Conservation (phyloP, 768 basidiomycete genomes). For the Lactarius quietus region DNA sequence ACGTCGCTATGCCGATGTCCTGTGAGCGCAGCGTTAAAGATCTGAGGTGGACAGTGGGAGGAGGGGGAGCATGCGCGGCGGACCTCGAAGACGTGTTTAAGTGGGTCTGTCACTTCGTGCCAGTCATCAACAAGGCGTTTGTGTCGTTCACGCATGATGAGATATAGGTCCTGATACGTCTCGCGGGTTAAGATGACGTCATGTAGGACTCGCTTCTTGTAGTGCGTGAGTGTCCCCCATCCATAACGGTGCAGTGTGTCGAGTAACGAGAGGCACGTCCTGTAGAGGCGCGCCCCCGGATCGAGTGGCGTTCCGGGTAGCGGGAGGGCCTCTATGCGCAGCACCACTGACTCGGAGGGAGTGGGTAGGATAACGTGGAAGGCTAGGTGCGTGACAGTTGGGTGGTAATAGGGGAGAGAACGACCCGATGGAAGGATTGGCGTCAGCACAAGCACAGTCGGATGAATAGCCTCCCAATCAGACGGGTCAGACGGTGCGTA, state of each 20-base stretch:
- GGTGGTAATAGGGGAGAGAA: conserved; percentile 86
- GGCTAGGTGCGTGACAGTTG: conserved; percentile 72
- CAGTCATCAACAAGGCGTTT: conserved; percentile 71
- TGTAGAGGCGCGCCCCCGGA: conserved; percentile 62
- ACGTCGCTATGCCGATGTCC: conserved; percentile 95
- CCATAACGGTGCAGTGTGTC: conserved; percentile 85
- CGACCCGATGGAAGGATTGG: conserved; percentile 47
- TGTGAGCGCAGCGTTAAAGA: conserved; percentile 31
- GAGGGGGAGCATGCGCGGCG: conserved; percentile 17
- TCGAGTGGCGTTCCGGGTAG: conserved; percentile 46
- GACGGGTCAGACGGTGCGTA: conserved; percentile 38
- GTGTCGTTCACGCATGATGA: conserved; percentile 81
- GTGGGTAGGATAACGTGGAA: conserved; percentile 60
- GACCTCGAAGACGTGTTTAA: conserved; percentile 90
- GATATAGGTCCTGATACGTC: conserved; percentile 85
- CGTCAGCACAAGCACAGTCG: conserved; percentile 49
- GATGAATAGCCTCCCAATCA: conserved; percentile 24
- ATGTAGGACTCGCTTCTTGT: conserved; percentile 82
- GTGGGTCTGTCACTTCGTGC: conserved; percentile 79
- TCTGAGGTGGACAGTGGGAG: neutral
- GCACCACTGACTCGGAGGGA: conserved; percentile 26
- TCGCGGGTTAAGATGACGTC: conserved; percentile 76
- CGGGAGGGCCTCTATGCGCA: conserved; percentile 60
- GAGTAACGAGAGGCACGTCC: conserved; percentile 77
- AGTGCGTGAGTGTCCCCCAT: conserved; percentile 78